phyloP scores from a whole-genome alignment of 805 yeast species.

The Schwanniomyces vanrijiae region DNA sequence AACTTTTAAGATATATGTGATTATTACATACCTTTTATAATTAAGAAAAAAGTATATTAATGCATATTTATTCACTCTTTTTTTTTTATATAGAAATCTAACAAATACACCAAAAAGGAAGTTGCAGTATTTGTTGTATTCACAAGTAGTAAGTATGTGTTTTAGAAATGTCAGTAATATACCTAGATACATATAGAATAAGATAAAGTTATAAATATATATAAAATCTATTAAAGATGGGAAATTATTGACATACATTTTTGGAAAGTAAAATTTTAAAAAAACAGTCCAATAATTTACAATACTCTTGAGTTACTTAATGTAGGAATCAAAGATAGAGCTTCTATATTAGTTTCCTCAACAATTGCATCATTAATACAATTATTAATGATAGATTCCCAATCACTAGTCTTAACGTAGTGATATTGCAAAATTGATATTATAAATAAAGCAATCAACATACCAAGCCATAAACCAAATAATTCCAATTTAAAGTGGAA shows the following conservation, averaged over 20 bases:
- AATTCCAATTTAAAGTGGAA: slow-evolving; percentile 39
- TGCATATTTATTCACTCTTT: neutral
- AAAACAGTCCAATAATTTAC: neutral
- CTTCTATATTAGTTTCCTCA: slow-evolving; percentile 31
- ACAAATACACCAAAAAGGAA: too few species aligned
- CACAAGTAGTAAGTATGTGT: too few species aligned
- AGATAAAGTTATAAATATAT: neutral
- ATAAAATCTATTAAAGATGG: neutral
- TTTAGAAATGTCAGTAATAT: too few species aligned
- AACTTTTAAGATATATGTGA: too few species aligned
- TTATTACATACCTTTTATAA: too few species aligned
- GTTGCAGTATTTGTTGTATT: too few species aligned
- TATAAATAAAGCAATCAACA: slow-evolving; percentile 41
- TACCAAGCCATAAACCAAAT: slow-evolving; percentile 51
- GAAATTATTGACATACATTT: neutral
- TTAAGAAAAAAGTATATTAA: neutral
- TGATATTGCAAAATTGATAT: slow-evolving; percentile 42
- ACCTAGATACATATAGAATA: too few species aligned
- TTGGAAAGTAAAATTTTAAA: neutral
- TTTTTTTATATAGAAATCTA: too few species aligned
- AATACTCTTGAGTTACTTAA: slow-evolving; percentile 21
- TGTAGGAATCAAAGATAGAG: slow-evolving; percentile 31
- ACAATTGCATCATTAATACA: slow-evolving; percentile 43
- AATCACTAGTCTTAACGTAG: slow-evolving; percentile 41
- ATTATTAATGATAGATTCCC: slow-evolving; percentile 42